Base-by-base conservation (phyloP, 2,329 filamentous ascomycete species). In the Fusarium austroafricanum region DNA sequence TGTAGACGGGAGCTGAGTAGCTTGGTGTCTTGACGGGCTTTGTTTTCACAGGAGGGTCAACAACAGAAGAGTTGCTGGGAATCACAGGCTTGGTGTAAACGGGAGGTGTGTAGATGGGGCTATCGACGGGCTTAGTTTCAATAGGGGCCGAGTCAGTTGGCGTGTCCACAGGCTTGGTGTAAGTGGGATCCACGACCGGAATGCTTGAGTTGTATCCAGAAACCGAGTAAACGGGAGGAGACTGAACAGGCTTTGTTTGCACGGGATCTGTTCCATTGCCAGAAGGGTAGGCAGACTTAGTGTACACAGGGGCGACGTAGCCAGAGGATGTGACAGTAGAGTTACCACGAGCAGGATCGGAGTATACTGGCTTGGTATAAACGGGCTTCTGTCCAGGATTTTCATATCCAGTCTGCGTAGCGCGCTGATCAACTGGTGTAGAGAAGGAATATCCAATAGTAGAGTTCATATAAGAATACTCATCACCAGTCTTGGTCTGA, bases 401-500 rank as follows among this genome's bases (percentile, higher is more conserved):
- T 26, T 45, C 43, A n/a, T 63, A 53, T 14, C 28, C 63, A 10
- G 53, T 54, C 3, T 29, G 40, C 15, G 31, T 33, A 7, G 31
- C 31, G 6, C 7, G 31, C 31, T 33, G 31, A 17, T 33, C 14
- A 33, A 33, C 8, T 15, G 61, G 57, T 12, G 54, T 46, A 23
- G 66, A 56, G 53, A 55, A 61, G 21, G 61, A 45, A 28, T 66
- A 50, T 15, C 43, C 57, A 6, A 56, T 20, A 8, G 67, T 70
- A 10, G 67, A 70, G 58, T 70, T 70, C 54, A 67, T 56, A 58
- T 61, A 57, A 42, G 67, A 62, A 18, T 67, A 53, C 4, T 45
- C 62, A 37, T 50, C 11, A 21, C 42, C 55, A 11, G 56, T 63
- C 38, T 67, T 61, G 23, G 51, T 57, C 35, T 60, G 45, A 28